A percentile compares a stretch with the other conserved stretches of the same genome.
phyloP scores from a whole-genome alignment of 768 basidiomycete genomes.

The Cystofilobasidium ferigula region DNA sequence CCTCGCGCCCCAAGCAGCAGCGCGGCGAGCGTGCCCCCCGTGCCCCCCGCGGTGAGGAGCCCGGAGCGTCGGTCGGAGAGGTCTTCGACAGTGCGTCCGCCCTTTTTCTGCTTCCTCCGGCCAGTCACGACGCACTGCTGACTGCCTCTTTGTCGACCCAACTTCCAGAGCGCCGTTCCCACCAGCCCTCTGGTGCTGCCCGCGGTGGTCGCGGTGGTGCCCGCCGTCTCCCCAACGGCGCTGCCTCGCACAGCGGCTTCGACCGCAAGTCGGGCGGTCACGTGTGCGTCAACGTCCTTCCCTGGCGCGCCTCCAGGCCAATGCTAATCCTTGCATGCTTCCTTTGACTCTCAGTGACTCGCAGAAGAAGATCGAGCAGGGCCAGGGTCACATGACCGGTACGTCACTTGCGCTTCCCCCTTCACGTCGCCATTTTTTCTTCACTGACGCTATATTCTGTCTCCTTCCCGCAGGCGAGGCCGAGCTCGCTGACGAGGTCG shows the following conservation, averaged over 20 bases:
- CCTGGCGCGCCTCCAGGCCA: not conserved
- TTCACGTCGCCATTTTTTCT: not conserved
- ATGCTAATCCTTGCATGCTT: not conserved
- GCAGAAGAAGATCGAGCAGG: slow-evolving; percentile 25
- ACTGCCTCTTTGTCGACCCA: not conserved
- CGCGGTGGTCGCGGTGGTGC: slow-evolving; percentile 23
- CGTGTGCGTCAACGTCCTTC: slow-evolving; percentile 1
- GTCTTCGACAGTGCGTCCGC: slow-evolving; percentile 10
- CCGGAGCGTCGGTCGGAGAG: slow-evolving; percentile 20
- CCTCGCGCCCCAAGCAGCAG: not conserved
- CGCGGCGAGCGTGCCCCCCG: slow-evolving; percentile 16
- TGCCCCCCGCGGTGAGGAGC: slow-evolving; percentile 17
- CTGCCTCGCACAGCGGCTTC: slow-evolving; percentile 25
- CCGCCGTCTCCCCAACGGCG: slow-evolving; percentile 10
- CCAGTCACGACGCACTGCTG: not conserved
- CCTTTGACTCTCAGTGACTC: slow-evolving; percentile 19
- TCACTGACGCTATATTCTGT: not conserved
- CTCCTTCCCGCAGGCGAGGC: slow-evolving; percentile 13
- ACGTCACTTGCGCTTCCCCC: not conserved
- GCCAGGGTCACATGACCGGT: slow-evolving; percentile 23
- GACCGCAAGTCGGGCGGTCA: slow-evolving; percentile 26
- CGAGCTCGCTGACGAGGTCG: slow-evolving; percentile 26
- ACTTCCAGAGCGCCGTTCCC: slow-evolving; percentile 12
- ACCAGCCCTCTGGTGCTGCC: slow-evolving; percentile 4
- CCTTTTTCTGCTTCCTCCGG: not conserved